Base-by-base conservation (phyloP, 148 eudicot genomes). In the Rhododendron kiyosumense region DNA sequence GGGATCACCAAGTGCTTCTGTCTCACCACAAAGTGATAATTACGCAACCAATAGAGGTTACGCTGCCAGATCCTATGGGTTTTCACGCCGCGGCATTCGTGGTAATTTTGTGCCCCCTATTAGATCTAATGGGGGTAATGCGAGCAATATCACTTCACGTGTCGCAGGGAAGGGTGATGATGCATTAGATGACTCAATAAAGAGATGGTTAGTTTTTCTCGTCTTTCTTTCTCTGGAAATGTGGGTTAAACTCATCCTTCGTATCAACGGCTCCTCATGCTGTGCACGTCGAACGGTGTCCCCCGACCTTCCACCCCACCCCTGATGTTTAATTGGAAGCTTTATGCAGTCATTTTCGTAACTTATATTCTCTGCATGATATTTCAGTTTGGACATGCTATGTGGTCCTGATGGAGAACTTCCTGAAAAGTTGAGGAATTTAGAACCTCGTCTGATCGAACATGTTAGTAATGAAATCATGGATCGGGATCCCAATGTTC, bases 101-200 rank as follows among this genome's bases (percentile, higher is more conserved):
- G 97, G 99, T 87, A 96, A 91, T 92, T 97, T 97, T 88, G 91
- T 97, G 34, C 99, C 99, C 71, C 99, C 99, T 9, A 95, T 97
- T 85, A 91, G 90, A 89, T 92, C 98, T 28, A 97, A 88, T 89
- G 95, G 93, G 76, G 91, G 89, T 88, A 94, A 91, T 86, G 80
- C 85, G 51, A 92, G 95, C 81, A 94, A 90, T 88, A 61, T 91
- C 88, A 92, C 95, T 69, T 90, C 96, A 63, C 94, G 95, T 79
- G 86, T 38, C 83, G 91, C 92, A 81, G 95, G 98, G 88, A 94
- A 94, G 88, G 88, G 93, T 85, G 96, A 95, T 84, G 98, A 94
- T 87, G 87, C 92, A 74, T 22, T 88, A 85, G 98, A 95, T 83
- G 99, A 95, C 90, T 94, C 99, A 32, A 93, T 91, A 18, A 95